Evolutionary conservation across 2,329 filamentous ascomycete species (phyloP).

Genomic region (Calycina herbarum): DNA sequence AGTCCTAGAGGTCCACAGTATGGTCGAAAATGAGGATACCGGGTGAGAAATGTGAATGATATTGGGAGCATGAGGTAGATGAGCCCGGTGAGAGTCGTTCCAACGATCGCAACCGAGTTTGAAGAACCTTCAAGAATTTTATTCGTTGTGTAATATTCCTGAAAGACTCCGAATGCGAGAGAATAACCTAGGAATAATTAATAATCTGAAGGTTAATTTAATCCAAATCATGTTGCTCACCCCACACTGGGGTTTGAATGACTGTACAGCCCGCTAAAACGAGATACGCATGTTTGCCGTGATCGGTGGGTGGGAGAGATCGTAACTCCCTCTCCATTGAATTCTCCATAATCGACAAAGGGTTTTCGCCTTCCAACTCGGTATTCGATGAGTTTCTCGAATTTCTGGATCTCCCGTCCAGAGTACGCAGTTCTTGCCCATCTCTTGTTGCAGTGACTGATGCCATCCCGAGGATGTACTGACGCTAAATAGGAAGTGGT

Average conservation of each 20-base stretch:
- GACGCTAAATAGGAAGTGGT: too few relatives aligned
- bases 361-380: too few relatives aligned
- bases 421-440: too few relatives aligned
- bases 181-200: slow-evolving; percentile 54
- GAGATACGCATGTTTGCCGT: slow-evolving; percentile 44
- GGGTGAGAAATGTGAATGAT: slow-evolving; percentile 46
- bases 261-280: slow-evolving; percentile 52
- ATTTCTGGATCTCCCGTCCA: too few relatives aligned
- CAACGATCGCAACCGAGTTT: slow-evolving; percentile 21
- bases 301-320: slow-evolving; percentile 39
- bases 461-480: too few relatives aligned
- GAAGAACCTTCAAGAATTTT: slow-evolving; percentile 10
- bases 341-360: too few relatives aligned
- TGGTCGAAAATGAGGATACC: slow-evolving; percentile 43
- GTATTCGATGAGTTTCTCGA: too few relatives aligned
- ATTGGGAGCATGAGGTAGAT: slow-evolving; percentile 57
- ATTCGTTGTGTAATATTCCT: slow-evolving; percentile 59
- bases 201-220: slow-evolving; percentile 6
- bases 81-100: slow-evolving; percentile 44
- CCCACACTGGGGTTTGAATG: slow-evolving; percentile 56
- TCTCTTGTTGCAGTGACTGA: too few relatives aligned
- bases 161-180: slow-evolving; percentile 68
- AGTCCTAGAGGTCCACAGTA: slow-evolving; percentile 42
- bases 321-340: slow-evolving; percentile 15
- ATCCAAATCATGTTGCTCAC: slow-evolving; percentile 35